phyloP scores from a whole-genome alignment of 306 rosid species.

The Fragaria vesca region DNA sequence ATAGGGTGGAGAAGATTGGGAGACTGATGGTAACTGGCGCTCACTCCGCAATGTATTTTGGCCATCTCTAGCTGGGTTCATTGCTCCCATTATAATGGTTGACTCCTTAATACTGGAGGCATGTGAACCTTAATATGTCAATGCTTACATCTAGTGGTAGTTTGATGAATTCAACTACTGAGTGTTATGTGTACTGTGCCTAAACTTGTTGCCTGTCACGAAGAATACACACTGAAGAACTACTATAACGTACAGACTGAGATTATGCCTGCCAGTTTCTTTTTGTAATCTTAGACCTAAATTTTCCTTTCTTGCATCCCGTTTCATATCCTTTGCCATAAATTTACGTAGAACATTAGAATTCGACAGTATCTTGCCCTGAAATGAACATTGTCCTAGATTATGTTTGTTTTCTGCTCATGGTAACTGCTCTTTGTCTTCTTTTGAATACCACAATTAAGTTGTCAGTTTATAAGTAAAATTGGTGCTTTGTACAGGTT shows the following conservation, averaged over 20 bases:
- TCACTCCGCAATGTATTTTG: background rate
- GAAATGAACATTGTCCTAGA: background rate
- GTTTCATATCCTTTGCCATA: background rate
- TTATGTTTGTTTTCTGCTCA: background rate
- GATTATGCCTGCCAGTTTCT: background rate
- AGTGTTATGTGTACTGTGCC: slow-evolving; percentile 1
- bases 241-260: background rate
- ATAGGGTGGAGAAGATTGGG: background rate
- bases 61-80: background rate
- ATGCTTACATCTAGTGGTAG: background rate
- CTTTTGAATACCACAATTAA: background rate
- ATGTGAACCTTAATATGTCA: background rate
- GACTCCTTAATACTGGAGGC: background rate
- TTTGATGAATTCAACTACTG: background rate
- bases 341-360: background rate
- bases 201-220: background rate
- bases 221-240: background rate
- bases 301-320: background rate
- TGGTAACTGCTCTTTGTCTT: background rate
- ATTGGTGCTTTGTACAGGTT: slow-evolving; percentile 49
- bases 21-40: background rate
- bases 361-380: background rate
- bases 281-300: background rate
- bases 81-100: background rate
- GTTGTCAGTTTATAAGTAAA: background rate